phyloP scores from a whole-genome alignment of 148 eudicot genomes.

The Rhododendron simsii region DNA sequence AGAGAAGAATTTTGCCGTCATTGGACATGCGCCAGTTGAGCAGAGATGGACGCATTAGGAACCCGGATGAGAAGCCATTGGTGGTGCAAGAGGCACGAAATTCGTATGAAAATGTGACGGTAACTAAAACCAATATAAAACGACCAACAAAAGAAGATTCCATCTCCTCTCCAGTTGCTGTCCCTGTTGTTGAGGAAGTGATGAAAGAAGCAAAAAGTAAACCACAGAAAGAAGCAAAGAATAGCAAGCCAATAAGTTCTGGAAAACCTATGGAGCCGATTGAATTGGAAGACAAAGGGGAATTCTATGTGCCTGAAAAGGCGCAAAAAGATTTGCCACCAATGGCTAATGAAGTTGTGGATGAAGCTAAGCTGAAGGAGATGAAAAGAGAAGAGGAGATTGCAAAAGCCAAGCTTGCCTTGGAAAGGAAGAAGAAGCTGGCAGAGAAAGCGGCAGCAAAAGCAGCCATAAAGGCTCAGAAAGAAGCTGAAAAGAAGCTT shows the following conservation, averaged over 20 bases:
- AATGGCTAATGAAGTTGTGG: conserved; percentile 39
- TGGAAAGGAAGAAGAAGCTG: conserved; percentile 85
- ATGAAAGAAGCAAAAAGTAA: conserved; percentile 22
- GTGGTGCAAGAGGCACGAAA: conserved; percentile 30
- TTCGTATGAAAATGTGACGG: conserved; percentile 25
- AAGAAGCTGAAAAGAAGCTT: conserved; percentile 92
- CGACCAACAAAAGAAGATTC: conserved; percentile 46
- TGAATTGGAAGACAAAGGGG: conserved; percentile 39
- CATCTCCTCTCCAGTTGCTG: conserved; percentile 18
- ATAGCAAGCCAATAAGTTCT: conserved; percentile 20
- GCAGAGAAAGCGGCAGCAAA: conserved; percentile 86
- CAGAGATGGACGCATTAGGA: conserved; percentile 80
- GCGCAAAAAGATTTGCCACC: conserved; percentile 24
- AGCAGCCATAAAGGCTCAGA: conserved; percentile 80
- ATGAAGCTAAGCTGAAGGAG: conserved; percentile 61
- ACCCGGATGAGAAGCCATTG: conserved; percentile 76
- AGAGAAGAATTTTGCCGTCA: conserved; percentile 61
- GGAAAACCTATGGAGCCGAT: conserved; percentile 23
- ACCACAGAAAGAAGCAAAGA: conserved; percentile 38
- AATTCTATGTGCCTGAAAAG: conserved; percentile 30
- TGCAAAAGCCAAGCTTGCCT: conserved; percentile 66
- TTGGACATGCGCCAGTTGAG: conserved; percentile 70
- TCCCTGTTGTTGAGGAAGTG: conserved; percentile 29
- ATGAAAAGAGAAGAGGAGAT: conserved; percentile 71
- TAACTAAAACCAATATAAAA: conserved; percentile 32